Evolutionary conservation across 306 rosid genomes (phyloP), one percentile per base, ranked within the genome.

Genomic region (Corylus avellana): DNA sequence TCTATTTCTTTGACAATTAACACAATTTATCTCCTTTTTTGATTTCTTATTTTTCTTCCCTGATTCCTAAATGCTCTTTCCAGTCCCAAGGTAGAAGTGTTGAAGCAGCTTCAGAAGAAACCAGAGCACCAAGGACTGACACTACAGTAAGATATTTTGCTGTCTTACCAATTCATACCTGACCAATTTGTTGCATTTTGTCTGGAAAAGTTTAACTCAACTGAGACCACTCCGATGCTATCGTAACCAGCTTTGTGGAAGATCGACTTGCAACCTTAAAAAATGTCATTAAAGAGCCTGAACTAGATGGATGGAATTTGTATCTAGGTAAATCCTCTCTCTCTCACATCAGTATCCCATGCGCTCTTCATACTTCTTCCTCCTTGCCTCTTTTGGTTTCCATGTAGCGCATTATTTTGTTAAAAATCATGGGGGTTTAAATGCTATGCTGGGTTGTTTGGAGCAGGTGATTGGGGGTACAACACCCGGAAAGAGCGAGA

Each of bases 251-350:
- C 86, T 94, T 94, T 78, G 97, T 92, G 70, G 97, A 94, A 88
- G 97, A 94, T 81, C 87, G 94, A 63, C 78, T 92, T 68, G 92
- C 94, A 69, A 91, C 94, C 80, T 85, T 89, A 37, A 92, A 87
- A 84, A 92, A 94, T 78, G 98, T 94, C 22, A 92, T 91, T 74
- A 92, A 91, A 82, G 97, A 94, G 85, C 90, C 94, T 25, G 97
- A 92, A 79, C 80, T 94, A 79, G 92, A 90, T 72, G 85, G 70
- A 50, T 94, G 98, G 98, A 92, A 86, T 59, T 86, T 92, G 81
- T 92, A 88, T 86, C 85, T 88, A n/a, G 97, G 98, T 92, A 89
- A 51, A 53, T 8, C 46, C 8, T 70, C 81, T 29, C 75, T 78
- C 44, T 59, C 79, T 64, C 35, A 1, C 74, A 20, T 64, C 54